Percentiles rank a stretch among this genome's conserved stretches.
phyloP scores from a whole-genome alignment of 441 rosid species.

The Pelargonium fulgidum region DNA sequence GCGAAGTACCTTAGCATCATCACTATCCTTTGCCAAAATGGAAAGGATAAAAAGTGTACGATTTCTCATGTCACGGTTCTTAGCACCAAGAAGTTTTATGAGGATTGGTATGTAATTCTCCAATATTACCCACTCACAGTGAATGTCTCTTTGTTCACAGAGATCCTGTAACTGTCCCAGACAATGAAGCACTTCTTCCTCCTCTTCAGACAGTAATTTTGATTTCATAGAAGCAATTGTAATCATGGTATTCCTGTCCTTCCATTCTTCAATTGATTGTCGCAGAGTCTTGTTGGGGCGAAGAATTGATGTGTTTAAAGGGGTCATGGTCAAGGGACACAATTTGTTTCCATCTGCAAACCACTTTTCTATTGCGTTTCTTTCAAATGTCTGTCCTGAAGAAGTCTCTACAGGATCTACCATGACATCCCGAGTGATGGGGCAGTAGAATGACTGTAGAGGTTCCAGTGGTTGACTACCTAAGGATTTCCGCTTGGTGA shows the following conservation, averaged over 20 bases:
- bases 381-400: constrained; percentile 66
- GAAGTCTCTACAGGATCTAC: constrained; percentile 67
- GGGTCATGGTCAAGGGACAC: constrained; percentile 52
- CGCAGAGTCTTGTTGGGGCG: constrained; percentile 60
- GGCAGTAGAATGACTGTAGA: constrained; percentile 57
- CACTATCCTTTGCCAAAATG: constrained; percentile 38
- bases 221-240: constrained; percentile 48
- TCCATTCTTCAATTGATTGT: constrained; percentile 70
- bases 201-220: constrained; percentile 39
- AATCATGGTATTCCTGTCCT: constrained; percentile 61
- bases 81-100: constrained; percentile 38
- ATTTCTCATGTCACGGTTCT: constrained; percentile 38
- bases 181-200: constrained; percentile 38
- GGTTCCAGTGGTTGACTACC: constrained; percentile 58
- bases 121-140: constrained; percentile 55
- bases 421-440: constrained; percentile 60
- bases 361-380: constrained; percentile 62
- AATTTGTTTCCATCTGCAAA: constrained; percentile 44
- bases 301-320: constrained; percentile 39
- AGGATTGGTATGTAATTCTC: constrained; percentile 49
- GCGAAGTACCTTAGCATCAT: constrained; percentile 53
- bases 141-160: constrained; percentile 47
- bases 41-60: constrained; percentile 37
- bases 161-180: constrained; percentile 45
- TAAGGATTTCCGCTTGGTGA: constrained; percentile 48